Conservation (phyloP, 1,139 yeast genomes). For the Nakaseomyces bracarensis region DNA sequence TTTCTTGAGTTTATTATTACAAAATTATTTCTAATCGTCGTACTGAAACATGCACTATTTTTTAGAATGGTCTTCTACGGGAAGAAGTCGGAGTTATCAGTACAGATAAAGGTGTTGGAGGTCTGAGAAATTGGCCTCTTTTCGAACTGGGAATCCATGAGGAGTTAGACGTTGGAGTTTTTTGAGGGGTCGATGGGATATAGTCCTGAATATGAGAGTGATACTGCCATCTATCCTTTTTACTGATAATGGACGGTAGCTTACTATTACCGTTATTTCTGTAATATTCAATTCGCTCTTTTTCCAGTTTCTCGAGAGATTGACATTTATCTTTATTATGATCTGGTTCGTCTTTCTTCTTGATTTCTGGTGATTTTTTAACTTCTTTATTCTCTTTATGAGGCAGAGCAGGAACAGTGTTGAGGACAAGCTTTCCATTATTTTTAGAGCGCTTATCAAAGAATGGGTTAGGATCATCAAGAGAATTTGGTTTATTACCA, state of each 20-base stretch:
- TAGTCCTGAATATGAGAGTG: neutral
- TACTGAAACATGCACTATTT: no score
- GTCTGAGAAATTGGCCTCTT: slow-evolving; percentile 11
- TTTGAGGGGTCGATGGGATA: neutral
- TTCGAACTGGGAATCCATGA: slow-evolving; percentile 15
- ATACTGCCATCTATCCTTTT: neutral
- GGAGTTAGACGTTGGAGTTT: slow-evolving; percentile 3
- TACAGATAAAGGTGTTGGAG: slow-evolving; percentile 23
- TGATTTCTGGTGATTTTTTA: neutral
- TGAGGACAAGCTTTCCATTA: slow-evolving; percentile 5
- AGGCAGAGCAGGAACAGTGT: slow-evolving; percentile 5
- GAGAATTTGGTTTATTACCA: slow-evolving; percentile 30
- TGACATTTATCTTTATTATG: neutral
- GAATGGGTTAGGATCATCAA: slow-evolving; percentile 18
- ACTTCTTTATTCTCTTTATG: neutral
- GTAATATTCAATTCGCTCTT: slow-evolving; percentile 7
- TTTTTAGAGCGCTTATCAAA: slow-evolving; percentile 11
- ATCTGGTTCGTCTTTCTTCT: neutral
- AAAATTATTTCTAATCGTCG: no score
- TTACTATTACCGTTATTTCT: neutral
- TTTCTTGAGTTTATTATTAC: neutral
- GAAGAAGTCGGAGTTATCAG: slow-evolving; percentile 11
- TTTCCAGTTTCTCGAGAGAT: slow-evolving; percentile 8
- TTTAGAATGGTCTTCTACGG: slow-evolving; percentile 3
- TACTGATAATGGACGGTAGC: neutral